Conservation (phyloP, 331 rosid species). For the Saraca asoca region DNA sequence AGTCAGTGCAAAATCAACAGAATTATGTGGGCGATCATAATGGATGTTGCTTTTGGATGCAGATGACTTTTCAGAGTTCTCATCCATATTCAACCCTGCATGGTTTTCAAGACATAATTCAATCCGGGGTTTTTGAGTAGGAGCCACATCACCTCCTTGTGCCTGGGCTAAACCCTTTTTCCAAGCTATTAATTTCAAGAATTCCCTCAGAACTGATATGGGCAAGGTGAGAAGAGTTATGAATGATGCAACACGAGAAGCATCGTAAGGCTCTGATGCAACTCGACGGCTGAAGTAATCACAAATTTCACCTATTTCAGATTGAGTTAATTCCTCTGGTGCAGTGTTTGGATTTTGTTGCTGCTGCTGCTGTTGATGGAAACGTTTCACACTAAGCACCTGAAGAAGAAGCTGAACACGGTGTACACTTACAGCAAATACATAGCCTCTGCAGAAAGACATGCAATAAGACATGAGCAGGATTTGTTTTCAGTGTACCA, state of each 20-base stretch:
- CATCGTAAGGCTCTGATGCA: constrained; percentile 99
- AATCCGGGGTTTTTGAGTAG: constrained; percentile 88
- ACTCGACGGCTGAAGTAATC: constrained; percentile 99
- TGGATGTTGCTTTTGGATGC: constrained; percentile 89
- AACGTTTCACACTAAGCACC: constrained; percentile 96
- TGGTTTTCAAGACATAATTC: constrained; percentile 98
- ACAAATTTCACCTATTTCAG: constrained; percentile 93
- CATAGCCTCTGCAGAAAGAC: constrained; percentile 82
- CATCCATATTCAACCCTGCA: constrained; percentile 61
- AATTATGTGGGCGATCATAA: constrained; percentile 79
- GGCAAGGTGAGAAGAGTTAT: constrained; percentile 97
- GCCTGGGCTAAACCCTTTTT: constrained; percentile 83
- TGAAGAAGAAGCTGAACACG: constrained; percentile 98
- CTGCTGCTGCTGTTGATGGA: constrained; percentile 91
- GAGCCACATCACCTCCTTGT: constrained; percentile 87
- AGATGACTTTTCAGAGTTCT: constrained; percentile 58
- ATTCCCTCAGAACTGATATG: constrained; percentile 85
- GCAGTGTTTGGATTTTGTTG: constrained; percentile 75
- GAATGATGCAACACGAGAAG: constrained; percentile 98
- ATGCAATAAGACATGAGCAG: constrained; percentile 29
- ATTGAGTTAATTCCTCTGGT: constrained; percentile 80
- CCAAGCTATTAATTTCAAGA: constrained; percentile 95
- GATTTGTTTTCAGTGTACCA: constrained; percentile 8
- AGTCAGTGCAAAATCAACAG: constrained; percentile 91
- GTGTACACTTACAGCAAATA: constrained; percentile 98